Conservation (phyloP, 2,329 filamentous ascomycete species). For the Monilinia vaccinii-corymbosi region DNA sequence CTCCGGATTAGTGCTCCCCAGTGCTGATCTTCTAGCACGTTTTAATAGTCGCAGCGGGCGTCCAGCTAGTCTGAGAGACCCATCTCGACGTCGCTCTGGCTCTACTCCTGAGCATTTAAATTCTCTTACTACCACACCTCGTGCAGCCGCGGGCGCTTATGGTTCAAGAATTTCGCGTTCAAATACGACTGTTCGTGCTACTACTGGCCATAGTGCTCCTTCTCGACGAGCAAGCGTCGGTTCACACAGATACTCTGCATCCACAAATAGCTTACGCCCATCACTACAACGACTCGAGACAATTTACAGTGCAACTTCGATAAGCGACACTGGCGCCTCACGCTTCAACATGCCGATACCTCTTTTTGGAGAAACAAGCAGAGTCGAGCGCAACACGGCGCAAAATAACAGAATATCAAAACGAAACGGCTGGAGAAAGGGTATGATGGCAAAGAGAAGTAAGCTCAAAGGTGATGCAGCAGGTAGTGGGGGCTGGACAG, state of each 20-base stretch:
- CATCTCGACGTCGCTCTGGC: slow-evolving; percentile 21
- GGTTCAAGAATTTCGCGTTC: slow-evolving; percentile 7
- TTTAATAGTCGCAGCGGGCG: slow-evolving; percentile 27
- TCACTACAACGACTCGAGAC: slow-evolving; percentile 46
- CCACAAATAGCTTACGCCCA: slow-evolving; percentile 31
- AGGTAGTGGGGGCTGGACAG: slow-evolving; percentile 45
- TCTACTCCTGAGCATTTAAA: background rate
- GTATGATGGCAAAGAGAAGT: slow-evolving; percentile 31
- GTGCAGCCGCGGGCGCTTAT: slow-evolving; percentile 12
- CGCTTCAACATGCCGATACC: slow-evolving; percentile 9
- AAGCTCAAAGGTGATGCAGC: slow-evolving; percentile 34
- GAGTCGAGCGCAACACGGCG: slow-evolving; percentile 50
- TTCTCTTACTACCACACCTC: slow-evolving; percentile 11
- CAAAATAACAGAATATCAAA: slow-evolving; percentile 55
- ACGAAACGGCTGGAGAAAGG: slow-evolving; percentile 44
- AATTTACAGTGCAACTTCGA: slow-evolving; percentile 37
- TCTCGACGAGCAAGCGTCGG: background rate
- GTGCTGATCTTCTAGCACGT: slow-evolving; percentile 25
- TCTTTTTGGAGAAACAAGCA: slow-evolving; percentile 34
- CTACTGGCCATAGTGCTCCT: slow-evolving; percentile 4
- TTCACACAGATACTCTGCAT: slow-evolving; percentile 12
- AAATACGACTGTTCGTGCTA: background rate
- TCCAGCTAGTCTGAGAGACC: slow-evolving; percentile 23
- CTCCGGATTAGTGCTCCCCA: slow-evolving; percentile 17
- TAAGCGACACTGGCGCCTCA: slow-evolving; percentile 12